Evolutionary conservation across 176 grass and related monocot species (phyloP), one percentile per base, ranked within the genome.

Genomic region (Oryza punctata): DNA sequence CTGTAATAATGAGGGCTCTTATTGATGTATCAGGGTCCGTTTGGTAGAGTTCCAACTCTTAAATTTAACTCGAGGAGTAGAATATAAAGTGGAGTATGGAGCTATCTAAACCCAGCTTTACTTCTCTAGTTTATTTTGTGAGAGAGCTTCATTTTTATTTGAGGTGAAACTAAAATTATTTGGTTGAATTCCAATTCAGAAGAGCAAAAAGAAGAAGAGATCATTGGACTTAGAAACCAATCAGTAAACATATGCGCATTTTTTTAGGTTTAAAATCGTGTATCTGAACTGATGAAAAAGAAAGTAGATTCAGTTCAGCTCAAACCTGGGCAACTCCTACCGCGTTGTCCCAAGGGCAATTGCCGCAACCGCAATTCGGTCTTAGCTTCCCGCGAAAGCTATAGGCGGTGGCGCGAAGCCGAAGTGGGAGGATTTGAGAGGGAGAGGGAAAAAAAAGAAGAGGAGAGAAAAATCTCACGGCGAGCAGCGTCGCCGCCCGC

Each of bases 341-440:
- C 33, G 33, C 33, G 33, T 6, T 35, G 33, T 4, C 33, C 33
- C 49, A 81, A 60, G 33, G 67, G 32, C 13, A 60, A 63, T 18
- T 29, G 41, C n/a, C n/a, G n/a, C n/a, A n/a, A n/a, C 50, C 26
- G 30, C 71, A 85, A 65, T 25, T 76, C 18, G 76, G 49, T 69
- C 71, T 21, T n/a, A 45, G 9, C 72, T 89, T 90, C 88, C 88
- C 88, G 83, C 88, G 73, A 67, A 78, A 82, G 61, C 44, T 11
- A 67, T 12, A 67, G 57, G 67, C 67, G 83, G 85, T 70, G 43
- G 88, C 71, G 82, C 78, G 32, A 85, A 27, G 72, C 27, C 78
- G 25, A 85, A 27, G 78, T 37, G 63, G 37, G 63, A 18, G 63
- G 33, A 63, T 46, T 85, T 81, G 40, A 14, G 52, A 74, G 70